These are phyloP conservation scores for Wakefieldia striispora DNA, from an alignment of 768 basidiomycete species.

Conservation along the genomic window DNA sequence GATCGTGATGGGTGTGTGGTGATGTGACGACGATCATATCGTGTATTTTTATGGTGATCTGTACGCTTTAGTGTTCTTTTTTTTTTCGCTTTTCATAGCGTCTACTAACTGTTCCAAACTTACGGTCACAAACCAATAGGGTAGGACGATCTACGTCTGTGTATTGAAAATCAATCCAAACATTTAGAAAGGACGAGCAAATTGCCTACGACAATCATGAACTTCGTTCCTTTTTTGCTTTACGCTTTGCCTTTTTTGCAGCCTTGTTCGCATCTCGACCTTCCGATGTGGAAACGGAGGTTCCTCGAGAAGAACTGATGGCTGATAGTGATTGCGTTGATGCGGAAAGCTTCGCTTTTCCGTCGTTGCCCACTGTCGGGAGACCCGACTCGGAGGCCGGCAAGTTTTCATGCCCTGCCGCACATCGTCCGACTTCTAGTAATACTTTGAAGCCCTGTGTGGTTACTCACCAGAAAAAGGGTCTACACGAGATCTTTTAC, in stretches of 20 bases:
- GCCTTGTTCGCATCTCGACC: conserved; percentile 23
- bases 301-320: conserved; percentile 17
- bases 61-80: conserved; percentile 26
- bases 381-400: background rate
- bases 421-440: background rate
- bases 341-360: conserved; percentile 6
- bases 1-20: conserved; percentile 64
- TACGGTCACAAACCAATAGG: conserved; percentile 13
- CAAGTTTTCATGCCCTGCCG: conserved; percentile 32
- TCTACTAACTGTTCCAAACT: conserved; percentile 15
- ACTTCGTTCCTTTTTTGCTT: conserved; percentile 24
- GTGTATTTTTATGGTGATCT: conserved; percentile 26
- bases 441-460: background rate
- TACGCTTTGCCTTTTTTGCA: conserved; percentile 36
- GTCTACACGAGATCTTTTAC: conserved; percentile 55
- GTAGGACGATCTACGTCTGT: conserved; percentile 12
- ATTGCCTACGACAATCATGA: conserved; percentile 11
- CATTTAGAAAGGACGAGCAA: background rate
- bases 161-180: conserved; percentile 18
- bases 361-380: background rate
- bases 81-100: conserved; percentile 7
- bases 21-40: conserved; percentile 46
- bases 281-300: conserved; percentile 22
- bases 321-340: background rate
- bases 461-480: conserved; percentile 58